Conservation (phyloP, 495 filamentous ascomycete genomes). For the Penicillium malachiteum region DNA sequence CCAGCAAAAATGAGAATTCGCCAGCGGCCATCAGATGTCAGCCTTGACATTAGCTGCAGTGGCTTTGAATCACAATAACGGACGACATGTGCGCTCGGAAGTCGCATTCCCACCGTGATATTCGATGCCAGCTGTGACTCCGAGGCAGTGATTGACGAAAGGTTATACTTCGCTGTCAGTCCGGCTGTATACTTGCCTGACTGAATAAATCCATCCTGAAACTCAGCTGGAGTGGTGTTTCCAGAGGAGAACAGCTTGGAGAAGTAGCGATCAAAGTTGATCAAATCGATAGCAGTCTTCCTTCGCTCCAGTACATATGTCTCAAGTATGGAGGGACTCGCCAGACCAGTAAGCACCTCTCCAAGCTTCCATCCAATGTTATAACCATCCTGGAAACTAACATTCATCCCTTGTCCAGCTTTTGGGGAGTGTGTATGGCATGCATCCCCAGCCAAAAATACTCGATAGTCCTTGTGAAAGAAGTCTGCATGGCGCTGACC, state of each 20-base stretch:
- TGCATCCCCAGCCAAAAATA: conserved; percentile 60
- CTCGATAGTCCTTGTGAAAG: conserved; percentile 52
- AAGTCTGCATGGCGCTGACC: conserved; percentile 57
- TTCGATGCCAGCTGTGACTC: conserved; percentile 41
- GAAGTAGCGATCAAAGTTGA: conserved; percentile 71
- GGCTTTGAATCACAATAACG: conserved; percentile 59
- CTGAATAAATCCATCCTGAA: conserved; percentile 60
- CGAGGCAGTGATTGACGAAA: conserved; percentile 45
- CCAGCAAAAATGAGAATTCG: conserved; percentile 56
- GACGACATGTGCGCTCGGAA: conserved; percentile 60
- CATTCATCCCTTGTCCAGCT: conserved; percentile 57
- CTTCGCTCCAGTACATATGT: conserved; percentile 71
- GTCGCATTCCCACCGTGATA: conserved; percentile 53
- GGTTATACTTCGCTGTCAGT: conserved; percentile 55
- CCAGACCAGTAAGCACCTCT: conserved; percentile 57
- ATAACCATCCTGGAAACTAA: conserved; percentile 50
- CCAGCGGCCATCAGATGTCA: conserved; percentile 61
- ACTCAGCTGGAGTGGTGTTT: conserved; percentile 37
- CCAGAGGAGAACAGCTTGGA: conserved; percentile 58
- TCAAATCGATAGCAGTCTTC: conserved; percentile 66
- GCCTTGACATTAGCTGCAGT: conserved; percentile 47
- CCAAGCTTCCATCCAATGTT: conserved; percentile 84
- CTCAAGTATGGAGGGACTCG: conserved; percentile 54
- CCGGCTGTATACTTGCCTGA: conserved; percentile 65
- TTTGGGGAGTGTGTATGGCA: conserved; percentile 64